Base-by-base conservation (phyloP, 768 basidiomycete species). In the Leccinellum rugosiceps region DNA sequence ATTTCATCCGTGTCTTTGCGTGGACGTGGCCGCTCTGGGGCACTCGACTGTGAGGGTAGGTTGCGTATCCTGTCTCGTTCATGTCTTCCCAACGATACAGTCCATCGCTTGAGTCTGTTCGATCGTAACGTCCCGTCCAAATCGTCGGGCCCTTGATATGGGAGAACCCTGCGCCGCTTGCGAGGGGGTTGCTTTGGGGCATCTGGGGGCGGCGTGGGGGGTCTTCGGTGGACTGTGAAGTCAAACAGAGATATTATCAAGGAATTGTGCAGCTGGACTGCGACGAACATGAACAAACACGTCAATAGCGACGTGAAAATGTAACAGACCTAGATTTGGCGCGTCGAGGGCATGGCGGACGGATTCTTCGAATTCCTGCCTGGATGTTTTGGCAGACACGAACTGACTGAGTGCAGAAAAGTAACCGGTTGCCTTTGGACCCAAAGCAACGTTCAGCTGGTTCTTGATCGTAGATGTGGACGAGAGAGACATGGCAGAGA, bases 201-300 rank as follows among this genome's bases (percentile, higher is more conserved):
- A 38, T 85, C 75, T n/a, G 80, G 79, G 1, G 84, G 83, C 4
- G 88, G 86, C 1, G 88, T 84, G 0, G 82, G 81, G 2, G 83
- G 83, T 43, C 87, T 81, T 62, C 86, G 83, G 62, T 87, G 83
- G 0, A 83, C 83, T 2, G 89, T 88, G 23, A 87, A 87, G 70
- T 90, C 90, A 60, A 92, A 90, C 15, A 93, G 72, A 2, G 90
- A 90, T 30, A 92, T 91, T 34, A 93, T 85, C 31, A 93, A 78
- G 11, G 90, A 85, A 70, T 93, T 93, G 68, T 93, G 91, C 2
- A 92, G 75, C 70, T 90, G 89, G 28, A 91, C 87, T 87, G 59
- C n/a, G 44, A 10, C 56, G 31, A 58, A 26, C 25, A 56, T 68
- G 23, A 65, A 65, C 28, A 13, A 46, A n/a, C 17, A 11, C 11